phyloP scores from a whole-genome alignment of 2,329 filamentous ascomycete species.

The Aureobasidium leucospermi region DNA sequence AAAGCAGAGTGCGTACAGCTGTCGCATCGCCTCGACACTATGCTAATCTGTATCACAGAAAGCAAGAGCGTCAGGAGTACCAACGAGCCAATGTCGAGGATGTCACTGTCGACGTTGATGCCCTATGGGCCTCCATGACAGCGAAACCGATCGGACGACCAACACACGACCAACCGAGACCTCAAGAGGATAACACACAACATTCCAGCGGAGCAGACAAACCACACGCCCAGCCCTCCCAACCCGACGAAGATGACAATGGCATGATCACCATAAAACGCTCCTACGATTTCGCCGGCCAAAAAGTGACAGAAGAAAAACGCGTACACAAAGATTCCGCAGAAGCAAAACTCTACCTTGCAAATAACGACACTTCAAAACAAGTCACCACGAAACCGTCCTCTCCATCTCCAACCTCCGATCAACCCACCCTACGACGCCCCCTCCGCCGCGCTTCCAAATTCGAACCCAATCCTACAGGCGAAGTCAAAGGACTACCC shows the following conservation, averaged over 20 bases:
- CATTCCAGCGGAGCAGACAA: background rate
- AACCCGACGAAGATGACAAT: slow-evolving; percentile 26
- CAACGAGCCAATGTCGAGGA: slow-evolving; percentile 36
- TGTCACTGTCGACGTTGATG: slow-evolving; percentile 50
- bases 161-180: slow-evolving; percentile 14
- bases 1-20: slow-evolving; percentile 34
- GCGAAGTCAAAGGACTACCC: slow-evolving; percentile 38
- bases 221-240: slow-evolving; percentile 16
- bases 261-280: slow-evolving; percentile 49
- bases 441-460: slow-evolving; percentile 40
- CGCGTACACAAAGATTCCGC: slow-evolving; percentile 46
- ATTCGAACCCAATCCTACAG: slow-evolving; percentile 45
- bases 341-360: slow-evolving; percentile 48
- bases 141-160: slow-evolving; percentile 25
- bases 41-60: slow-evolving; percentile 23
- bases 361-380: slow-evolving; percentile 25
- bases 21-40: background rate
- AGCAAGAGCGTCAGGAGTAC: slow-evolving; percentile 41
- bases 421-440: slow-evolving; percentile 27
- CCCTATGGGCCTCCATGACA: slow-evolving; percentile 48
- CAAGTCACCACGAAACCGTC: slow-evolving; percentile 30
- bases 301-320: slow-evolving; percentile 48
- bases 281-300: slow-evolving; percentile 51
- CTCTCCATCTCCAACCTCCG: slow-evolving; percentile 19
- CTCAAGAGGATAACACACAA: slow-evolving; percentile 12